Conservation (phyloP, 371 early-diverging fungal genomes). For the Blyttiomyces sp. region DNA sequence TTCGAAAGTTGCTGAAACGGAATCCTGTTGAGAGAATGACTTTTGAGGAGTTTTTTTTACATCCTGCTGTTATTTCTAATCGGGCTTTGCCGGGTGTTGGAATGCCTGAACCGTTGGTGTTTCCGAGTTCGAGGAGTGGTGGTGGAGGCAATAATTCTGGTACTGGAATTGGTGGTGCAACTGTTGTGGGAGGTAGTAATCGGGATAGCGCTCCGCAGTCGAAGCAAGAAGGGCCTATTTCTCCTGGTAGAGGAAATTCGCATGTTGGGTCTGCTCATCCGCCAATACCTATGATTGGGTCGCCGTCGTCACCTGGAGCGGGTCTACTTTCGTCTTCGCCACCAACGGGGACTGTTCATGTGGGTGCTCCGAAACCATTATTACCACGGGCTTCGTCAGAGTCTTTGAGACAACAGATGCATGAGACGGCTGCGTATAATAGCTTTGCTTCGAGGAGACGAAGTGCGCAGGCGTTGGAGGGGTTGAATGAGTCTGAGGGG, state of each 20-base stretch:
- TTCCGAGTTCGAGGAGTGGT: too few relatives aligned
- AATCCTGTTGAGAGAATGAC: conserved; percentile 82
- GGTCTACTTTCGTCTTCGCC: too few relatives aligned
- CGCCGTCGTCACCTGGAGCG: not conserved
- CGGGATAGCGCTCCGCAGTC: not conserved
- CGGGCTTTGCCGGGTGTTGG: too few relatives aligned
- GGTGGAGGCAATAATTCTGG: too few relatives aligned
- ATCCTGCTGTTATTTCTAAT: conserved; percentile 54
- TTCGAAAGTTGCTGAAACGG: conserved; percentile 74
- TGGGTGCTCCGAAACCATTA: not conserved
- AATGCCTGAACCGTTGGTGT: not conserved
- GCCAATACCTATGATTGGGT: not conserved
- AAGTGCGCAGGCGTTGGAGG: not conserved
- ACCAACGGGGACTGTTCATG: too few relatives aligned
- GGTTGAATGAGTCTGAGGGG: not conserved
- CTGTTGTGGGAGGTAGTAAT: not conserved
- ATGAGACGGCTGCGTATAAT: not conserved
- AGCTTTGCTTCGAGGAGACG: not conserved
- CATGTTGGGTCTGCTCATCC: too few relatives aligned
- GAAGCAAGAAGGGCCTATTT: too few relatives aligned
- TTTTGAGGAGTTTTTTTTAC: conserved; percentile 89
- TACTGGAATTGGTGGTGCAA: too few relatives aligned
- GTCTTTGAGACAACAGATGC: not conserved
- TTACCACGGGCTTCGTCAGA: not conserved
- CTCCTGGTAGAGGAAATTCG: too few relatives aligned